Base-by-base conservation (phyloP, 345 rosid species). In the Heritiera littoralis region DNA sequence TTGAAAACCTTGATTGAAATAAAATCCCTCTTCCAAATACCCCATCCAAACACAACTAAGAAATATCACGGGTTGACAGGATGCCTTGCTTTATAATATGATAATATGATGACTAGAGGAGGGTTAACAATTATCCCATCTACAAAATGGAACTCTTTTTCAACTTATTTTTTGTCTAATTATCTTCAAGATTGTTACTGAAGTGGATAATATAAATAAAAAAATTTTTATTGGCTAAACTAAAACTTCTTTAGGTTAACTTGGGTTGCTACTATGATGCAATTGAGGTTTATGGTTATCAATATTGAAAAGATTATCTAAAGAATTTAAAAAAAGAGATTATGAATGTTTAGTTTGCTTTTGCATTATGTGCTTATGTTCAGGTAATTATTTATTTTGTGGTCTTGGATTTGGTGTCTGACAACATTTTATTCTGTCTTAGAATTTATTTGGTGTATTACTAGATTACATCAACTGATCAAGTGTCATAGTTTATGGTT, bases 241-340 rank as follows among this genome's bases (percentile, higher is more conserved):
- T 43, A 67, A 67, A 30, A 41, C 30, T 8, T 14, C 30, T 17
- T 32, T 64, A 5, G 45, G 68, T 64, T 66, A 66, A 41, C n/a
- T 17, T 66, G 48, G 70, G 23, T 40, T 40, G 14, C 71, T 1
- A 18, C 7, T 66, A 11, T 66, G 30, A 45, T 40, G 49, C 14
- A 40, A 66, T 38, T 3, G 12, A 41, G 14, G 51, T 66, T 41
- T 66, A 40, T 30, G 1, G 30, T 41, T 49, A 28, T 35, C 35
- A 64, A 32, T 38, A 46, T 66, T 66, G 11, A 66, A 65, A 38
- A 65, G 69, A 45, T 48, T 66, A 66, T 38, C 70, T 38, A 66
- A 66, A 17, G 23, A 66, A 66, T 66, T 66, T 38, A 28, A 40
- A 46, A 66, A 66, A 66, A 8, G 46, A 38, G 45, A 65, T 65